Evolutionary conservation across 1,284 basidiomycete species (phyloP), one percentile per base, ranked within the genome.

Genomic region (Malassezia arunalokei): DNA sequence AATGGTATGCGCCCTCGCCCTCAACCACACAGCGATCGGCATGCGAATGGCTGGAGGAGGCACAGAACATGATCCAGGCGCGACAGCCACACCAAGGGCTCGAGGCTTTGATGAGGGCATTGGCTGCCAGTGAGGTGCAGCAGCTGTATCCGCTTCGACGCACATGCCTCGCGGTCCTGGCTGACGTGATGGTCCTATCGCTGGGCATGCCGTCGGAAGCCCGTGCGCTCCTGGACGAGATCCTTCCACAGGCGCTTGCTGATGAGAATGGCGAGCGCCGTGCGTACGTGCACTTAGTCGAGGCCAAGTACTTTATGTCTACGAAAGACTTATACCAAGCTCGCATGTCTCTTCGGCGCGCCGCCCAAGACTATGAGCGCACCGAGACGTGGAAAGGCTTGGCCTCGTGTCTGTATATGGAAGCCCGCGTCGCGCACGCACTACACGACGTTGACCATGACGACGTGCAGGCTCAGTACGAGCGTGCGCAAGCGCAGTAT

Each of bases 231-330:
- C 39, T 49, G 17, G 47, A 40, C n/a, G 46, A 49, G n/a, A 41
- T 49, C 8, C 33, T 49, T 6, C 53, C 53, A 1, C 43, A 45
- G n/a, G 47, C 48, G 6, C 48, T 55, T 5, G 53, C 53, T 0
- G 53, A 55, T 28, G 28, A 17, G 8, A 55, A 55, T 38, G 39
- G n/a, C 8, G 53, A 55, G 53, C 43, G 47, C 3, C 53, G 53
- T 12, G 53, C 20, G 20, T 30, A 27, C 15, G 33, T 38, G 3
- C 9, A 42, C 15, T 27, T 32, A 29, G 43, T 40, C 12, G 40
- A 49, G 28, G 47, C 43, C 3, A 45, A 41, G 15, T 41, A 31
- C 6, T 27, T 33, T 5, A 41, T 55, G 0, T 41, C 47, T 1
- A 14, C 28, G 6, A 14, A n/a, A 5, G 43, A 55, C 6, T 20